phyloP scores from a whole-genome alignment of 2,329 filamentous ascomycete genomes.

The Arthroderma sp. region DNA sequence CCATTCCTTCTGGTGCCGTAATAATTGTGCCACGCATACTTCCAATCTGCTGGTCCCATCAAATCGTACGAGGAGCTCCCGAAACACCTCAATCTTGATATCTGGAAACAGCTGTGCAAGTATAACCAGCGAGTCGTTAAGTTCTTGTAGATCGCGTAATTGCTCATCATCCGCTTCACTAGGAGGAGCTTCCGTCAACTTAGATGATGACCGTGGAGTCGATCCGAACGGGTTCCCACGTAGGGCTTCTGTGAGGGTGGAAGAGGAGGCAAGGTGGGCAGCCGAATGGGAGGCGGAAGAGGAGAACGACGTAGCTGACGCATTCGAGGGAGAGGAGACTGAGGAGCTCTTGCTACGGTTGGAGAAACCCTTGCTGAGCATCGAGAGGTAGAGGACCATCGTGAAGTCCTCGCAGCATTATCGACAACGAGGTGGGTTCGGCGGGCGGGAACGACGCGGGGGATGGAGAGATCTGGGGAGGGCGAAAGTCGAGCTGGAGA shows the following conservation, averaged over 20 bases:
- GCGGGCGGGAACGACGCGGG: too few relatives aligned
- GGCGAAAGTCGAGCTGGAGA: too few relatives aligned
- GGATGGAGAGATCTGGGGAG: too few relatives aligned
- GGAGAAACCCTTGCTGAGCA: not conserved
- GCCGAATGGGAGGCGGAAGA: not conserved
- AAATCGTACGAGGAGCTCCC: constrained; percentile 33
- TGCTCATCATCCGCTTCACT: constrained; percentile 19
- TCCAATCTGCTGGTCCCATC: constrained; percentile 34
- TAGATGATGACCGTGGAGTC: constrained; percentile 5
- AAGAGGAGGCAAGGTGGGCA: constrained; percentile 15
- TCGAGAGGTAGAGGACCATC: constrained; percentile 1
- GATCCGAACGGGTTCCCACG: constrained; percentile 27
- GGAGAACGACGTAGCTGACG: not conserved
- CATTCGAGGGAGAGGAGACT: not conserved
- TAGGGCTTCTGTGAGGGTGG: constrained; percentile 31
- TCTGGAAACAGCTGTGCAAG: constrained; percentile 34
- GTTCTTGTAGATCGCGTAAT: constrained; percentile 23
- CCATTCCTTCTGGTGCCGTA: constrained; percentile 34
- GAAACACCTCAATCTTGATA: constrained; percentile 34
- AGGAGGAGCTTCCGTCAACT: constrained; percentile 4
- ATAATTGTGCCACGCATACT: constrained; percentile 34
- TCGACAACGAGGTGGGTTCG: too few relatives aligned
- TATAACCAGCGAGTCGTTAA: constrained; percentile 29
- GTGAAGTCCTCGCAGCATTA: not conserved
- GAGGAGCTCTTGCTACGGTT: not conserved